phyloP scores from a whole-genome alignment of 306 rosid genomes.

The Astragalus glycyphyllos region DNA sequence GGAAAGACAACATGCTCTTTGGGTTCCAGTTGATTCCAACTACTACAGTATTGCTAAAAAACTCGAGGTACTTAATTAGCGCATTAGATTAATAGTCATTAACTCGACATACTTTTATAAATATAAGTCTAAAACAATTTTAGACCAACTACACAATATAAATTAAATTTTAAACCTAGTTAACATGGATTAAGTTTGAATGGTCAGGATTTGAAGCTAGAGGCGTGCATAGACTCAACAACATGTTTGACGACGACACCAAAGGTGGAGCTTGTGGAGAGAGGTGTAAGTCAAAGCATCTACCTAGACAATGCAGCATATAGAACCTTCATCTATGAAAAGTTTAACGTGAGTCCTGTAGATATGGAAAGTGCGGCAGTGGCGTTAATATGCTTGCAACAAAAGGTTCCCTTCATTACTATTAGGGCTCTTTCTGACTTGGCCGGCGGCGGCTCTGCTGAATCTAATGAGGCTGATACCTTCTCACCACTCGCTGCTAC shows the following conservation, averaged over 20 bases:
- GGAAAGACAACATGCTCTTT: constrained; percentile 57
- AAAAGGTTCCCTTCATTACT: constrained; percentile 58
- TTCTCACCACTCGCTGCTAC: constrained; percentile 57
- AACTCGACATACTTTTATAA: too few relatives aligned
- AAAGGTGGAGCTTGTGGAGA: constrained; percentile 48
- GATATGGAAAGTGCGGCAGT: constrained; percentile 63
- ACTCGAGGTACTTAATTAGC: constrained; percentile 34
- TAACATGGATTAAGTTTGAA: background rate
- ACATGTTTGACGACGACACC: constrained; percentile 61
- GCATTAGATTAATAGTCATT: too few relatives aligned
- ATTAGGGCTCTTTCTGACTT: constrained; percentile 59
- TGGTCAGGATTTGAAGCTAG: constrained; percentile 48
- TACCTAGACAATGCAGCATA: constrained; percentile 65
- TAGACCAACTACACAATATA: too few relatives aligned
- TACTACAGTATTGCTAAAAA: constrained; percentile 46
- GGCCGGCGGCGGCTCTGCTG: constrained; percentile 62
- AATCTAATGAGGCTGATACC: constrained; percentile 60
- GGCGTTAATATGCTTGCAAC: constrained; percentile 60
- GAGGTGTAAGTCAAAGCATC: constrained; percentile 60
- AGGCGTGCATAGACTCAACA: constrained; percentile 57
- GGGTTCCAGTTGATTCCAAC: constrained; percentile 56
- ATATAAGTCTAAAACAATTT: too few relatives aligned
- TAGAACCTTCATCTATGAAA: constrained; percentile 49
- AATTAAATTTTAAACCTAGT: too few relatives aligned
- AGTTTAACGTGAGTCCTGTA: constrained; percentile 57